Evolutionary conservation across 495 filamentous ascomycete genomes (phyloP).

Genomic region (Penicillium goetzii): DNA sequence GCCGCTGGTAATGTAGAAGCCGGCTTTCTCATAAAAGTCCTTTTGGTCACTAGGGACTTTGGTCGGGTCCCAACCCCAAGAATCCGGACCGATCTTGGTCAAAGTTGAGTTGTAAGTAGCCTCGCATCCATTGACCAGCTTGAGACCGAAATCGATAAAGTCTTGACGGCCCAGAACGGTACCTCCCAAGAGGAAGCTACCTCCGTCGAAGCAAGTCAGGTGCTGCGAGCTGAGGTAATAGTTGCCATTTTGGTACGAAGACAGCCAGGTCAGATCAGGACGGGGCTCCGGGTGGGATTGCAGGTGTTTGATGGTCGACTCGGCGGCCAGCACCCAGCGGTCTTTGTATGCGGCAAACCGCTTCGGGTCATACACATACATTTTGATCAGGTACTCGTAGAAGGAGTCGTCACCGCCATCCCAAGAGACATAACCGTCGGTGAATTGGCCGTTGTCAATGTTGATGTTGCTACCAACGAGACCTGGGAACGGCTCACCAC

Average conservation of each 20-base stretch:
- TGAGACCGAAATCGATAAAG: slow-evolving; percentile 75
- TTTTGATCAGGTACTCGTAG: slow-evolving; percentile 95
- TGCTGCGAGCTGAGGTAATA: slow-evolving; percentile 62
- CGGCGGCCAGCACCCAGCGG: slow-evolving; percentile 76
- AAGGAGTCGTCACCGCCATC: slow-evolving; percentile 79
- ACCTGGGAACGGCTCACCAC: slow-evolving; percentile 75
- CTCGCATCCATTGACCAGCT: slow-evolving; percentile 73
- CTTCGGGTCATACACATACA: slow-evolving; percentile 79
- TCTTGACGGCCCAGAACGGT: slow-evolving; percentile 63
- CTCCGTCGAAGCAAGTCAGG: slow-evolving; percentile 82
- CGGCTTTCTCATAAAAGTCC: slow-evolving; percentile 63
- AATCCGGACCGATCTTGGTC: slow-evolving; percentile 80
- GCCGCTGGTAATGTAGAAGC: slow-evolving; percentile 71
- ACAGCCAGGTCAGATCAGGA: slow-evolving; percentile 76
- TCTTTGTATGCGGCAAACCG: slow-evolving; percentile 68
- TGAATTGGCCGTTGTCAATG: slow-evolving; percentile 66
- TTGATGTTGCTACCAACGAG: slow-evolving; percentile 72
- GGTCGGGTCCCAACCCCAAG: slow-evolving; percentile 69
- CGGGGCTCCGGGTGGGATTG: slow-evolving; percentile 69
- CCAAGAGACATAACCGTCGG: slow-evolving; percentile 74
- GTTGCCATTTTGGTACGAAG: slow-evolving; percentile 60
- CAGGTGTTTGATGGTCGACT: slow-evolving; percentile 75
- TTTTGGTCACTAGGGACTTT: slow-evolving; percentile 50
- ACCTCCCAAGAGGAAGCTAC: slow-evolving; percentile 87
- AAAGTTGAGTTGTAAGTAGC: slow-evolving; percentile 70